Conservation (phyloP, 1,284 basidiomycete species). For the Sphagnurus paluster region DNA sequence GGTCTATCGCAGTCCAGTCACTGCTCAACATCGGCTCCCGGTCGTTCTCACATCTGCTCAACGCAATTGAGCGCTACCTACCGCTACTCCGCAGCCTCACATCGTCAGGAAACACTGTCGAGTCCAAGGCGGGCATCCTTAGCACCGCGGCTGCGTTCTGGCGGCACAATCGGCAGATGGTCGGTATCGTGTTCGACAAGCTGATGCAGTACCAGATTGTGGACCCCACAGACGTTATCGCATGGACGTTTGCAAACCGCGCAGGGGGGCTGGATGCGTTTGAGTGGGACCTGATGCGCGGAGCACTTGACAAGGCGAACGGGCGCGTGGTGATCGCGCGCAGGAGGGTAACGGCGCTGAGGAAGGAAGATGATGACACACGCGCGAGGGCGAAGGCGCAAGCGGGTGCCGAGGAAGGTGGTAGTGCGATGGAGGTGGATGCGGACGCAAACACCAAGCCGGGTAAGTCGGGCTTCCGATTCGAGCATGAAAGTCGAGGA, state of each 20-base stretch:
- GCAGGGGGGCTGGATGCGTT: conserved; percentile 53
- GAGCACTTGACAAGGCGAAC: conserved; percentile 85
- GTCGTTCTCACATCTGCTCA: conserved; percentile 97
- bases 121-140: conserved; percentile 73
- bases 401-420: conserved; percentile 39
- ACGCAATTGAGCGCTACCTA: conserved; percentile 97
- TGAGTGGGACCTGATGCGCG: conserved; percentile 83
- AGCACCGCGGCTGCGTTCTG: conserved; percentile 76
- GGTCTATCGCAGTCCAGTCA: conserved; percentile 86
- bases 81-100: conserved; percentile 76
- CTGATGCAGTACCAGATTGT: conserved; percentile 98
- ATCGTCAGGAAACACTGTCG: conserved; percentile 40
- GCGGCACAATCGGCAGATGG: conserved; percentile 80
- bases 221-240: conserved; percentile 89
- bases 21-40: conserved; percentile 90
- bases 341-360: conserved; percentile 68
- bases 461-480: conserved; percentile 31
- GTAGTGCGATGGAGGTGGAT: conserved; percentile 66
- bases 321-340: conserved; percentile 79
- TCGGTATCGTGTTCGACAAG: conserved; percentile 94
- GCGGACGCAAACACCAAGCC: conserved; percentile 67
- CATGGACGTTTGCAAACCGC: conserved; percentile 76
- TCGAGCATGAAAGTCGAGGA: neutral
- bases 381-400: conserved; percentile 72
- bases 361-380: conserved; percentile 86